A percentile compares a stretch with the other conserved stretches of the same genome.
Evolutionary conservation across 2,329 filamentous ascomycete genomes (phyloP).

Genomic region (Dactylonectria estremocensis): DNA sequence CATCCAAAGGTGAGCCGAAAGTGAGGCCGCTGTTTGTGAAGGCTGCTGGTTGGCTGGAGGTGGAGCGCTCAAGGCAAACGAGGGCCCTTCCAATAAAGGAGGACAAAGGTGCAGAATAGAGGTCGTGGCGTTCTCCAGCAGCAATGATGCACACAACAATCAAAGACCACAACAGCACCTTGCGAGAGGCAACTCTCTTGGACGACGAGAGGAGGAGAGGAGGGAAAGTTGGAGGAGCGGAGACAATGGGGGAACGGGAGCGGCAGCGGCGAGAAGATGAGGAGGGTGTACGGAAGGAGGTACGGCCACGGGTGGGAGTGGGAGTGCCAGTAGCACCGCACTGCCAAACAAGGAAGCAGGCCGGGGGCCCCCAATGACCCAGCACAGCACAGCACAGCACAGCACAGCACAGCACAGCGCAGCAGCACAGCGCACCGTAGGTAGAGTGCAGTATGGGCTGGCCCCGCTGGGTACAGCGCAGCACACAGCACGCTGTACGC

Average conservation of each 20-base stretch:
- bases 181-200: slow-evolving; percentile 50
- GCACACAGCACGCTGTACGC: slow-evolving; percentile 4
- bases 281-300: slow-evolving; percentile 48
- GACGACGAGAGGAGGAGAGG: slow-evolving; percentile 48
- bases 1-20: slow-evolving; percentile 45
- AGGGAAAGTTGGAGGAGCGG: slow-evolving; percentile 52
- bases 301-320: slow-evolving; percentile 44
- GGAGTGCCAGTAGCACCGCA: slow-evolving; percentile 33
- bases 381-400: slow-evolving; percentile 30
- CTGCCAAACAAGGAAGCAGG: slow-evolving; percentile 49
- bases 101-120: slow-evolving; percentile 36
- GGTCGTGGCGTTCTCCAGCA: slow-evolving; percentile 35
- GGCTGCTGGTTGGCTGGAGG: slow-evolving; percentile 30
- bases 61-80: slow-evolving; percentile 35
- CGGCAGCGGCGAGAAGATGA: slow-evolving; percentile 47
- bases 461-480: slow-evolving; percentile 18
- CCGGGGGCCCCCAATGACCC: slow-evolving; percentile 39
- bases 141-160: slow-evolving; percentile 42
- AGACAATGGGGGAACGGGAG: slow-evolving; percentile 52
- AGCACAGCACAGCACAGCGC: slow-evolving; percentile 10
- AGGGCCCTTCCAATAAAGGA: slow-evolving; percentile 39
- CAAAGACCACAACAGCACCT: slow-evolving; percentile 42
- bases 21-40: slow-evolving; percentile 48
- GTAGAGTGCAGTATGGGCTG: slow-evolving; percentile 19
- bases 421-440: slow-evolving; percentile 11